Base-by-base conservation (phyloP, 345 rosid species). In the Ceriops zippeliana region DNA sequence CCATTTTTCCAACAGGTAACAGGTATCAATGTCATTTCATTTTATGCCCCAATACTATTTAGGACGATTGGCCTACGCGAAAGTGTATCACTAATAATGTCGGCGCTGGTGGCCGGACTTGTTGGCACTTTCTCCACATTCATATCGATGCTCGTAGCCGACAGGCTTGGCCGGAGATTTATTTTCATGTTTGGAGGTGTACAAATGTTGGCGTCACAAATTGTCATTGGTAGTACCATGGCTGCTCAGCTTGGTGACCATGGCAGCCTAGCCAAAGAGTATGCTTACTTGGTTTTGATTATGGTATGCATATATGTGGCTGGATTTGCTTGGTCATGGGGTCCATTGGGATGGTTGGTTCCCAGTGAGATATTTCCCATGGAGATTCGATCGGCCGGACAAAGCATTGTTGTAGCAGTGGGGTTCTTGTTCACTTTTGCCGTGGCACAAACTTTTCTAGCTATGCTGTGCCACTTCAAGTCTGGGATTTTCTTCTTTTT, bases 1-100 rank as follows among this genome's bases (percentile, higher is more conserved):
- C 96, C 98, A 3, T 82, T 87, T 69, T 90, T 88, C 76, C 93
- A 88, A 64, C 91, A 85, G 61, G 89, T 88, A 24, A 88, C 96
- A 0, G 96, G 96, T 1, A 88, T 92, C 72, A 87, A 92, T 26
- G 90, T 87, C 65, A 83, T 90, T 1, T 73, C 76, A 51, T 90
- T 92, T 74, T 92, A 92, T 16, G 90, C 93, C 0, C 96, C 96
- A 5, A 66, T 89, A 31, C 69, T 92, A 22, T 89, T 87, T 69
- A 76, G 90, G 76, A 86, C 91, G 65, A 77, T 89, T 3, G 96
- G 96, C 1, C 75, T 85, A 11, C 85, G 88, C 17, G 90, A 81
- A 52, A 87, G 89, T n/a, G 83, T 85, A 37, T 80, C 96, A 0
- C 82, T 87, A 16, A 64, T 71, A 57, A 52, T 87, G 86, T 85